Evolutionary conservation across 768 basidiomycete species (phyloP), one percentile per base, ranked within the genome.

Genomic region (Hygrophorus pudorinus): DNA sequence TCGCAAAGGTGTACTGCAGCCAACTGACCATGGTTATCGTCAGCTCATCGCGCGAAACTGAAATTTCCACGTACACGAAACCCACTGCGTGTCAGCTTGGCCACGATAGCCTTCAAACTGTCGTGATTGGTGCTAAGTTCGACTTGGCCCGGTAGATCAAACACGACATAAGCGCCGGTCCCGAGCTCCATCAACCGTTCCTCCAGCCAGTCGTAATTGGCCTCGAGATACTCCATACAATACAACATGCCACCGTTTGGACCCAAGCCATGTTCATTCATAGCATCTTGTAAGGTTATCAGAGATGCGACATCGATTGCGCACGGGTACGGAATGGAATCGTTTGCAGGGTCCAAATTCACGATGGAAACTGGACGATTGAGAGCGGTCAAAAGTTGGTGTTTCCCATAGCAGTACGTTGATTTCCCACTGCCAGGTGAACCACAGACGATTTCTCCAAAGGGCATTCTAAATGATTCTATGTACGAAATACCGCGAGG

Each of bases 191-290:
- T 68, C 53, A 92, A 59, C 30, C 75, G 66, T 43, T 73, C 76
- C 61, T 87, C 78, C 8, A 94, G 70, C 81, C 85, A 85, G 60
- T 98, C 96, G 50, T 81, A 79, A 61, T 98, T 98, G n/a, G 72
- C 79, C 54, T 98, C 93, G 8, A 99, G 75, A 56, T 97, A 96
- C 57, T 97, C 93, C 76, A 96, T 85, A 58, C 91, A 94, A 56
- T 91, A 98, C 20, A 98, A 63, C 82, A 97, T 88, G 5, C 78
- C 94, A 11, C 96, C 96, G 53, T 99, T 99, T 0, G 96, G 96
- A 0, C 96, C 96, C 1, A 99, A 72, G 0, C 78, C 76, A 53
- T 84, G 77, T 42, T 80, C 77, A 10, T 78, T 63, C 93, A 97
- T 96, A 13, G 78, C 90, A 53, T 90, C 85, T 38, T 82, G 67